Conservation (phyloP, 2,329 filamentous ascomycete species). For the Verticillium klebahnii region DNA sequence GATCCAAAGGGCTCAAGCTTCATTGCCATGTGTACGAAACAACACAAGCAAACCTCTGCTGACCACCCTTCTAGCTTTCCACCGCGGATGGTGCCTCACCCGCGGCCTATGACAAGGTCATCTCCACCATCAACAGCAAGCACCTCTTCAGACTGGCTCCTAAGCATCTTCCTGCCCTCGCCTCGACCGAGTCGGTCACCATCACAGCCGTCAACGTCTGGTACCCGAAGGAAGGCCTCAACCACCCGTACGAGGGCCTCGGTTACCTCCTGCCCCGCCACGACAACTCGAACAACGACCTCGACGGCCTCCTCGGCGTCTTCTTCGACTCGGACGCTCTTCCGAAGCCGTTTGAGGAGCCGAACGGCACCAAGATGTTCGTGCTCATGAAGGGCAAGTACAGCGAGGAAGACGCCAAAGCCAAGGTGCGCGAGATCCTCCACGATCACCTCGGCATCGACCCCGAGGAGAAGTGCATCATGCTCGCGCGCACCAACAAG, state of each 20-base stretch:
- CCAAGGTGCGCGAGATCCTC: constrained; percentile 66
- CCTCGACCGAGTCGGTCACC: constrained; percentile 60
- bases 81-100: constrained; percentile 15
- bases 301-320: constrained; percentile 80
- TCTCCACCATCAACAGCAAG: constrained; percentile 58
- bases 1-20: constrained; percentile 42
- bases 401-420: constrained; percentile 59
- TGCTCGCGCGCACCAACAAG: constrained; percentile 51
- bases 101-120: constrained; percentile 48
- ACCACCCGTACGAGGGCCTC: constrained; percentile 64
- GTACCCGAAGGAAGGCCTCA: constrained; percentile 61
- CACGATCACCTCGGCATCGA: constrained; percentile 70
- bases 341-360: constrained; percentile 26
- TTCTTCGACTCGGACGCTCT: constrained; percentile 76
- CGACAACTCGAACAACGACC: constrained; percentile 66
- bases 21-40: neutral
- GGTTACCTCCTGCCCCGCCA: constrained; percentile 86
- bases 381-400: constrained; percentile 94
- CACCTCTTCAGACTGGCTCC: constrained; percentile 33
- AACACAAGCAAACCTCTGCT: neutral
- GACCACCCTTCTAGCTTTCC: constrained; percentile 22
- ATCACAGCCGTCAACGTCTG: constrained; percentile 93
- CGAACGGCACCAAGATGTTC: constrained; percentile 50
- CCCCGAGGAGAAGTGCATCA: constrained; percentile 51
- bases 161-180: constrained; percentile 41